Conservation (phyloP, 2,329 filamentous ascomycete genomes). For the Phaeophleospora eucalypticola region DNA sequence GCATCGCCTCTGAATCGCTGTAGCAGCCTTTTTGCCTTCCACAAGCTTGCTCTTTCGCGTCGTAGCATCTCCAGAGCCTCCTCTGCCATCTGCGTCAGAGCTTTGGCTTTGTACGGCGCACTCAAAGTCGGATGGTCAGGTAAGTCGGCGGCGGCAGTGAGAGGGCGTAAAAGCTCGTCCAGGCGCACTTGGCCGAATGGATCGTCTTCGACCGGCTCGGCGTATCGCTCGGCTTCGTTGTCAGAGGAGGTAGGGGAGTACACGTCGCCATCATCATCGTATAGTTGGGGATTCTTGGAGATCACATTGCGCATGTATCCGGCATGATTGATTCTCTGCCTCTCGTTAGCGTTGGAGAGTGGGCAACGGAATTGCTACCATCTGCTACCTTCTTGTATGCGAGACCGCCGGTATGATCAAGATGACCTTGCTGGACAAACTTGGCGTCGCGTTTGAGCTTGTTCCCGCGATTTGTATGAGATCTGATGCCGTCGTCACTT, state of each 20-base stretch:
- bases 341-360: too few species aligned
- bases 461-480: conserved; percentile 69
- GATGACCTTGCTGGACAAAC: conserved; percentile 65
- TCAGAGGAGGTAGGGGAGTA: conserved; percentile 24
- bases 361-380: too few species aligned
- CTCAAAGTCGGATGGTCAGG: conserved; percentile 70
- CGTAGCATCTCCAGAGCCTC: conserved; percentile 69
- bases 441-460: conserved; percentile 73
- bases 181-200: conserved; percentile 59
- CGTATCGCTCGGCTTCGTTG: conserved; percentile 61
- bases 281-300: conserved; percentile 65
- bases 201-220: conserved; percentile 62
- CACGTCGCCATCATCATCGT: conserved; percentile 68
- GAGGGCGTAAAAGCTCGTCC: conserved; percentile 60
- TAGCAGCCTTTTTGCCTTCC: conserved; percentile 69
- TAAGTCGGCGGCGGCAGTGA: conserved; percentile 71
- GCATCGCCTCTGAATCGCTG: conserved; percentile 72
- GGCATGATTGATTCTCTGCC: conserved; percentile 69
- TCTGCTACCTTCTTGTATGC: conserved; percentile 68
- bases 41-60: conserved; percentile 68
- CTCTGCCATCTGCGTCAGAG: conserved; percentile 64
- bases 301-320: conserved; percentile 71
- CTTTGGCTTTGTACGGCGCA: conserved; percentile 68
- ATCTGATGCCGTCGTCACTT: conserved; percentile 67
- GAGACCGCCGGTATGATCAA: conserved; percentile 61